A percentile compares a stretch with the other conserved stretches of the same genome.
These are phyloP conservation scores for Candida endomychidarum DNA, from an alignment of 805 yeast species.

Conservation along the genomic window DNA sequence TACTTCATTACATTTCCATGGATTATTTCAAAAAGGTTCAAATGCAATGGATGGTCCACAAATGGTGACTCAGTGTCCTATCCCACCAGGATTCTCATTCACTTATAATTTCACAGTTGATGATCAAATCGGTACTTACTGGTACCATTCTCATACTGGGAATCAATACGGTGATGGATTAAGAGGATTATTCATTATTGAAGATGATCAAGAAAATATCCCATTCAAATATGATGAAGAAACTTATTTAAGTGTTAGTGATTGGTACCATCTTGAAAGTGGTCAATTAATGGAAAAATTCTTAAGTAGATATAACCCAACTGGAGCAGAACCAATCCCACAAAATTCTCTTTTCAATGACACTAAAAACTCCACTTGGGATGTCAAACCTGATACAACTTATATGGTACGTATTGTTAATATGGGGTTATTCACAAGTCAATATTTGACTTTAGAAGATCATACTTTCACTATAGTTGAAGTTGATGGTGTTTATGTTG, in stretches of 20 bases:
- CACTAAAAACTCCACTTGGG: conserved; percentile 73
- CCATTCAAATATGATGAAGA: conserved; percentile 74
- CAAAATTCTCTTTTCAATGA: conserved; percentile 77
- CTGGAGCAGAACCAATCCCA: conserved; percentile 98
- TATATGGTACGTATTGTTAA: conserved; percentile 80
- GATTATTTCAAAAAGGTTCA: conserved; percentile 39
- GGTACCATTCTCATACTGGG: conserved; percentile 83
- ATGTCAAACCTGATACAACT: conserved; percentile 80
- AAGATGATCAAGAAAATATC: conserved; percentile 27
- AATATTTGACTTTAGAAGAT: conserved; percentile 84
- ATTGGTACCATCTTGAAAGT: conserved; percentile 81
- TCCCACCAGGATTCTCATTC: conserved; percentile 39
- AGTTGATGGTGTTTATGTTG: conserved; percentile 87
- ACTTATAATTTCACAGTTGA: conserved; percentile 39
- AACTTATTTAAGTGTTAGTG: conserved; percentile 63
- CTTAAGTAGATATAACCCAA: conserved; percentile 78
- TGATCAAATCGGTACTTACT: conserved; percentile 41
- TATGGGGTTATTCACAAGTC: conserved; percentile 90
- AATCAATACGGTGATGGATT: conserved; percentile 79
- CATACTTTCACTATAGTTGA: conserved; percentile 86
- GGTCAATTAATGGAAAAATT: conserved; percentile 54
- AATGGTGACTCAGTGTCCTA: conserved; percentile 47
- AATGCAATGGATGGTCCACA: conserved; percentile 48
- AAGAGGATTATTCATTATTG: conserved; percentile 66
- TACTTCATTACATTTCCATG: conserved; percentile 47